phyloP scores from a whole-genome alignment of 305 asterid genomes.

The Vinca major region DNA sequence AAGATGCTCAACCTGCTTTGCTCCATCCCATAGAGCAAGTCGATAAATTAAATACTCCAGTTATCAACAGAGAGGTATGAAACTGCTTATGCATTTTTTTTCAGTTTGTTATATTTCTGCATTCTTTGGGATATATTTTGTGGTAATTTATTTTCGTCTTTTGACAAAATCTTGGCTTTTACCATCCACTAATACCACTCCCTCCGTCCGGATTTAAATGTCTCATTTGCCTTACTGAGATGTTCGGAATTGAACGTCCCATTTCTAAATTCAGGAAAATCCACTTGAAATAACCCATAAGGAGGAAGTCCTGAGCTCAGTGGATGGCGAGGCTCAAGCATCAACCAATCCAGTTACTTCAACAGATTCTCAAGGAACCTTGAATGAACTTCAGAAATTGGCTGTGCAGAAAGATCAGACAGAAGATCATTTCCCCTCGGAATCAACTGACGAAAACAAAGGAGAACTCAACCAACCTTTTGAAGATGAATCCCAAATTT shows the following conservation, averaged over 20 bases:
- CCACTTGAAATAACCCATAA: neutral
- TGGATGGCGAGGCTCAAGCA: neutral
- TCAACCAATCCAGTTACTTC: neutral
- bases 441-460: neutral
- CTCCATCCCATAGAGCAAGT: neutral
- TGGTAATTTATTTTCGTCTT: too few species aligned
- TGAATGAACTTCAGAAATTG: neutral
- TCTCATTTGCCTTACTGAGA: neutral
- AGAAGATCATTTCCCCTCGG: neutral
- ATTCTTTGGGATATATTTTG: neutral
- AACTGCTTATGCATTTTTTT: neutral
- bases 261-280: neutral
- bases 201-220: too few species aligned
- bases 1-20: neutral
- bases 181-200: neutral
- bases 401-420: neutral
- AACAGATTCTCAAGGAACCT: neutral
- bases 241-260: too few species aligned
- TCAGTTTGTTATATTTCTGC: neutral
- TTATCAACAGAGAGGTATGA: constrained; percentile 4
- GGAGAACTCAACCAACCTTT: neutral
- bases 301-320: neutral
- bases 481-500: neutral
- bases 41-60: neutral
- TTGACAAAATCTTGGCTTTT: neutral